A percentile compares a stretch with the other conserved stretches of the same genome.
phyloP scores from a whole-genome alignment of 2,329 filamentous ascomycete genomes.

The Mycosphaerella arachidis region DNA sequence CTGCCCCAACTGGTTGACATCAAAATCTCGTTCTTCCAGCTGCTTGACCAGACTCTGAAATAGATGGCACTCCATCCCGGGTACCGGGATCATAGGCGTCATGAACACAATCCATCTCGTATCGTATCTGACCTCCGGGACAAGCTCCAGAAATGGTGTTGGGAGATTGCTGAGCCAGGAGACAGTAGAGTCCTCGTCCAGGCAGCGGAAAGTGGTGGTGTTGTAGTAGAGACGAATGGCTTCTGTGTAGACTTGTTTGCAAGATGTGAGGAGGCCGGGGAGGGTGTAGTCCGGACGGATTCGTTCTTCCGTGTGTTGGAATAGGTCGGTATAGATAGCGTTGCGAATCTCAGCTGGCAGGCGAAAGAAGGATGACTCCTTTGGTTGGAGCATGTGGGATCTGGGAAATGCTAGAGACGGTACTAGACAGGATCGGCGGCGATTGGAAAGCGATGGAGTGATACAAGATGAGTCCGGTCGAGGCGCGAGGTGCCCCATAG shows the following conservation, averaged over 20 bases:
- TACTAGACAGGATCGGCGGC: not conserved
- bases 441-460: not conserved
- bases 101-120: slow-evolving; percentile 18
- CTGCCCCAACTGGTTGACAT: not conserved
- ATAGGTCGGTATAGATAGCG: slow-evolving; percentile 16
- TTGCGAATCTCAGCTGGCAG: slow-evolving; percentile 21
- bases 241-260: slow-evolving; percentile 14
- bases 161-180: slow-evolving; percentile 14
- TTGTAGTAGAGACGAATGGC: slow-evolving; percentile 13
- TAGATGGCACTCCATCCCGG: slow-evolving; percentile 15
- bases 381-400: not conserved
- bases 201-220: slow-evolving; percentile 14
- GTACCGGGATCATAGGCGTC: slow-evolving; percentile 18
- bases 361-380: slow-evolving; percentile 5
- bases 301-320: slow-evolving; percentile 8
- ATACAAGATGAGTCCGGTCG: not conserved
- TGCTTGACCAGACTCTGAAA: slow-evolving; percentile 6
- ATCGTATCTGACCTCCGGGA: slow-evolving; percentile 17
- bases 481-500: not conserved
- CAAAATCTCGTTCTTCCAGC: slow-evolving; percentile 10
- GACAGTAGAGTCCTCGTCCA: slow-evolving; percentile 15
- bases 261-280: slow-evolving; percentile 13
- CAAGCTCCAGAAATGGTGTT: not conserved
- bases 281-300: slow-evolving; percentile 17
- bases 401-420: not conserved